phyloP scores from a whole-genome alignment of 208 protist species.

The Acanthamoeba sp. region DNA sequence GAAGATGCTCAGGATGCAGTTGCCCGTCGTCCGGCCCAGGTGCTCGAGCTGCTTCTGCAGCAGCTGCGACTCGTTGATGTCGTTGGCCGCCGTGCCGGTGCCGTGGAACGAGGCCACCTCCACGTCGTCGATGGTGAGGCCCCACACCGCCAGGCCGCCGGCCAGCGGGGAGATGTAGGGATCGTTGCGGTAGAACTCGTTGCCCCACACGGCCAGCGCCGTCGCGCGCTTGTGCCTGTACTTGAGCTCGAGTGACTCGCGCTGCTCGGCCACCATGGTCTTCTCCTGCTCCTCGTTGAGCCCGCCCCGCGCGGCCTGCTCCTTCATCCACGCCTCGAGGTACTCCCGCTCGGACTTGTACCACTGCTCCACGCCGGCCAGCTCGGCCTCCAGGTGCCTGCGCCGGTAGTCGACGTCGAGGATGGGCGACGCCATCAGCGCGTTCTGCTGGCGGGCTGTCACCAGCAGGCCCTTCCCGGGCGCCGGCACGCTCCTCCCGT shows the following conservation, averaged over 20 bases:
- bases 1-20: slow-evolving; percentile 86
- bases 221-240: slow-evolving; percentile 71
- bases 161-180: slow-evolving; percentile 85
- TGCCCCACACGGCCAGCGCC: slow-evolving; percentile 80
- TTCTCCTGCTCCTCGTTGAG: slow-evolving; percentile 8
- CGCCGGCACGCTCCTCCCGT: slow-evolving; percentile 88
- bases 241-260: slow-evolving; percentile 73
- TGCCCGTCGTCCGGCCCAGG: slow-evolving; percentile 86
- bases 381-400: slow-evolving; percentile 77
- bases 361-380: slow-evolving; percentile 71
- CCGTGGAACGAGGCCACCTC: slow-evolving; percentile 91
- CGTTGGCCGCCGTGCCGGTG: slow-evolving; percentile 89
- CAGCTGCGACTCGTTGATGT: slow-evolving; percentile 88
- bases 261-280: neutral
- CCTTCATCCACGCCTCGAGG: slow-evolving; percentile 11
- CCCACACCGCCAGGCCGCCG: slow-evolving; percentile 88
- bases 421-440: slow-evolving; percentile 20
- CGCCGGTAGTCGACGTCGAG: slow-evolving; percentile 38
- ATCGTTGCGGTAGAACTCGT: slow-evolving; percentile 85
- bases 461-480: slow-evolving; percentile 89
- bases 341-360: slow-evolving; percentile 14
- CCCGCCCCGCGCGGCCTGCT: slow-evolving; percentile 6
- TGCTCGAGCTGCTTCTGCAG: slow-evolving; percentile 87
- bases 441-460: slow-evolving; percentile 81
- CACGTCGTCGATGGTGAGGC: slow-evolving; percentile 89